Evolutionary conservation across 805 yeast genomes (phyloP), one percentile per base, ranked within the genome.

Genomic region (Priceomyces haplophilus): DNA sequence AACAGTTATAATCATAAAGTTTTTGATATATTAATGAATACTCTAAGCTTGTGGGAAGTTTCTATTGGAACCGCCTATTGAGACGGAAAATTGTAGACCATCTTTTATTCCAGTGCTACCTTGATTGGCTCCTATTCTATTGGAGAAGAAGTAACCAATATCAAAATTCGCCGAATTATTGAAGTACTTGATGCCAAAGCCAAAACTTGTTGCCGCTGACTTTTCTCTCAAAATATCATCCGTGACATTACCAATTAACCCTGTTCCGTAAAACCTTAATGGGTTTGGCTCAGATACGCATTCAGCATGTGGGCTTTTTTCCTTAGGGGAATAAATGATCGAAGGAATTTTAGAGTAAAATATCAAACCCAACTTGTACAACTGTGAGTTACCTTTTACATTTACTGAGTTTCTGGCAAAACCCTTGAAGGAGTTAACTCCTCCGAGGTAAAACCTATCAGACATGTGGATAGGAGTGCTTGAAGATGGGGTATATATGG

Each of bases 381-480:
- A 81, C 42, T 71, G 74, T 30, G 79, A 77, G 5, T 95, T 96
- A 4, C 96, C 96, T 44, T 79, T 70, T 1, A 83, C 80, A 11
- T 93, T 90, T 27, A 85, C 59, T 0, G 87, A 79, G 66, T 83
- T 83, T 41, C 75, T 67, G 25, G 77, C 71, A 55, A 85, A 87
- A 1, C 90, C 88, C 44, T 85, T 71, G 21, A 88, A 79, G 41
- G 83, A 84, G 42, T 80, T 75, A 11, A 82, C 77, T 0, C 96
- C 97, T 13, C 97, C 95, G 35, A 86, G 69, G 55, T 82, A 87
- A 59, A 90, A 91, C 49, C 86, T 76, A 61, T 91, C 99, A 56
- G 83, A 75, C 23, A 83, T 56, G 54, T 85, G 90, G 1, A 86
- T 64, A 42, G 65, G 49, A 17, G 44, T 42, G 10, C 47, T 40